Evolutionary conservation across 2,329 filamentous ascomycete genomes (phyloP).

Genomic region (Trichophyton schoenleinii): DNA sequence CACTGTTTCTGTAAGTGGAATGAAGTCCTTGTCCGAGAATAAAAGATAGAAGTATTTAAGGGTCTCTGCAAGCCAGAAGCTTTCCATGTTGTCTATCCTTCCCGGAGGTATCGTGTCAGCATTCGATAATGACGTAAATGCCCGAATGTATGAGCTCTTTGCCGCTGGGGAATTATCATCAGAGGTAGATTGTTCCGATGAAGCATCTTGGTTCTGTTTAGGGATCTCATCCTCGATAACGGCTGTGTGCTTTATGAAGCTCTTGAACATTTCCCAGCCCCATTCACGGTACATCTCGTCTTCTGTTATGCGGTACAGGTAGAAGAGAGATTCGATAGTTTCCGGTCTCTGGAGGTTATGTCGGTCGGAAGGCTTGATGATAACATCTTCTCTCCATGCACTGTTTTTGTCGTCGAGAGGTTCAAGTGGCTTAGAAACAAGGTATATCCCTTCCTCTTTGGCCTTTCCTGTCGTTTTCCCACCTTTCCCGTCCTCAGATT

Average conservation of each 20-base stretch:
- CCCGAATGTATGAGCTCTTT: conserved; percentile 30
- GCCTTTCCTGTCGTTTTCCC: conserved; percentile 7
- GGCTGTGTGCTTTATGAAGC: conserved; percentile 74
- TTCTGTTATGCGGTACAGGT: conserved; percentile 97
- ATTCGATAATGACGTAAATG: conserved; percentile 70
- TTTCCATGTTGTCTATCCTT: conserved; percentile 87
- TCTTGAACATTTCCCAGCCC: conserved; percentile 98
- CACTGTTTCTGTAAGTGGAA: conserved; percentile 76
- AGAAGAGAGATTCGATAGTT: conserved; percentile 90
- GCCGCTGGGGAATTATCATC: conserved; percentile 5
- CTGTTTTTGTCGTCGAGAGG: conserved; percentile 18
- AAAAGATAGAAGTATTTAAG: conserved; percentile 95
- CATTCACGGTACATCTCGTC: conserved; percentile 82
- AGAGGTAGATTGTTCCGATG: background rate
- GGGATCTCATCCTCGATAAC: conserved; percentile 44
- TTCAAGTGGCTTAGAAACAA: conserved; percentile 26
- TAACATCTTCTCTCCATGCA: conserved; percentile 64
- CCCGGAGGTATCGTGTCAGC: conserved; percentile 59
- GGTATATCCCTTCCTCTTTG: conserved; percentile 21
- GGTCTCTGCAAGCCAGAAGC: conserved; percentile 97
- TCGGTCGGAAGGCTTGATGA: conserved; percentile 65
- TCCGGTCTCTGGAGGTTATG: conserved; percentile 94
- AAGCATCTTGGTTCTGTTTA: background rate
- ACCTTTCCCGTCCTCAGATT: background rate
- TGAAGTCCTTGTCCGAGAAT: conserved; percentile 69